phyloP scores from a whole-genome alignment of 768 basidiomycete genomes.

The Russula abietina region DNA sequence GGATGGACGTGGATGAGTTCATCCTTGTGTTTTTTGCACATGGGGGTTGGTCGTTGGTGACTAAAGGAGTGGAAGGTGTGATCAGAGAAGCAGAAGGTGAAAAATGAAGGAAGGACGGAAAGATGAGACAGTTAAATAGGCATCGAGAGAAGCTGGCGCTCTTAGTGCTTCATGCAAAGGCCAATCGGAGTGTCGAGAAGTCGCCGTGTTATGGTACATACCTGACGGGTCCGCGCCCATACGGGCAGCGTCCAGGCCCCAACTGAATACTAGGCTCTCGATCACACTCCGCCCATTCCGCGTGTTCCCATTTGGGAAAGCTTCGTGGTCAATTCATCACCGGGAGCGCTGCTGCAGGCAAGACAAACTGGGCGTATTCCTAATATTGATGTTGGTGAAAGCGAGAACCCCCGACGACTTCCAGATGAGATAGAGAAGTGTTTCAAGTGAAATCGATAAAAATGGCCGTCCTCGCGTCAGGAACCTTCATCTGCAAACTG shows the following conservation, averaged over 20 bases:
- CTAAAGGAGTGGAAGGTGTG: background rate
- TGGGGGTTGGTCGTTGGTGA: background rate
- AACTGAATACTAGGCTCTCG: slow-evolving; percentile 1
- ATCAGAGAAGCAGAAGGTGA: background rate
- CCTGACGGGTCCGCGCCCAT: background rate
- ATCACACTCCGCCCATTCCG: background rate
- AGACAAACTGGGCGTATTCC: background rate
- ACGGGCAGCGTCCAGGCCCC: slow-evolving; percentile 5
- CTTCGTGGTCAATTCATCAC: background rate
- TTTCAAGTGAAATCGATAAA: background rate
- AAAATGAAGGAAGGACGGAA: background rate
- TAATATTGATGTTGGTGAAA: background rate
- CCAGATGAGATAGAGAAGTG: background rate
- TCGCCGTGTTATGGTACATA: slow-evolving; percentile 15
- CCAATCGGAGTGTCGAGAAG: slow-evolving; percentile 4
- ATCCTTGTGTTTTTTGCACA: background rate
- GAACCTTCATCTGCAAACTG: background rate
- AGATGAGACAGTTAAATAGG: background rate
- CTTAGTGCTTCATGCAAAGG: background rate
- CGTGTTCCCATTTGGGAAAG: background rate
- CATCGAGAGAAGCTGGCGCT: background rate
- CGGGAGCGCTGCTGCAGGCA: background rate
- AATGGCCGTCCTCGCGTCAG: background rate
- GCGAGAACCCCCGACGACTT: background rate
- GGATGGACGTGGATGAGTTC: slow-evolving; percentile 3